A percentile compares a stretch with the other conserved stretches of the same genome.
phyloP scores from a whole-genome alignment of 257 asterid species.

The Fraxinus cuspidata region DNA sequence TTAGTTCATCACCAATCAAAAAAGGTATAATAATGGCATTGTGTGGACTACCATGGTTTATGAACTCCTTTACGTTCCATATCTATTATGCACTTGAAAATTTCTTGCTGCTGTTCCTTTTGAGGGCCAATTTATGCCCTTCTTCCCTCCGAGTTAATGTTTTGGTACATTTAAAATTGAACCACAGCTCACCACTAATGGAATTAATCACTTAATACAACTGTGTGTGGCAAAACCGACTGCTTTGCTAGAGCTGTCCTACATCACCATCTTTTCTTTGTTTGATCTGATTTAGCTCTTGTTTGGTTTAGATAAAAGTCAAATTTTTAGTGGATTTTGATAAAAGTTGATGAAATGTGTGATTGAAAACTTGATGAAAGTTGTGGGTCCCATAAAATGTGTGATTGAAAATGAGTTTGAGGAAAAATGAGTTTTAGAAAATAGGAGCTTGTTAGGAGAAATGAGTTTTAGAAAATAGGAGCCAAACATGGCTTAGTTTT shows the following conservation, averaged over 20 bases:
- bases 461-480: too few relatives aligned
- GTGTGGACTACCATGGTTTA: constrained; percentile 9
- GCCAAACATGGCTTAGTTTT: background rate
- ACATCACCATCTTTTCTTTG: background rate
- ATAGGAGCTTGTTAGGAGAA: too few relatives aligned
- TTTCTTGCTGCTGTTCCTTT: constrained; percentile 17
- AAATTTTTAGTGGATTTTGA: too few relatives aligned
- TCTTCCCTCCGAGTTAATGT: background rate
- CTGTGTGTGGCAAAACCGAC: constrained; percentile 6
- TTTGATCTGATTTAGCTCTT: constrained; percentile 7
- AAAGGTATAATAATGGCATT: constrained; percentile 50
- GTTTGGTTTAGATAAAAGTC: too few relatives aligned
- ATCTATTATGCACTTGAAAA: constrained; percentile 14
- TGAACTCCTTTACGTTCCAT: constrained; percentile 1
- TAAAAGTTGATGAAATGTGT: too few relatives aligned
- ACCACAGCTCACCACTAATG: background rate
- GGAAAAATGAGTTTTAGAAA: too few relatives aligned
- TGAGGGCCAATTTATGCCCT: background rate
- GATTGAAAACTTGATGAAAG: too few relatives aligned
- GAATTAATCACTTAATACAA: background rate
- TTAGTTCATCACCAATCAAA: constrained; percentile 44
- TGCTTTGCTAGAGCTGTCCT: constrained; percentile 2
- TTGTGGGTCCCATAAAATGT: too few relatives aligned
- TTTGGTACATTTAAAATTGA: background rate
- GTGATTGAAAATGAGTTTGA: too few relatives aligned